Conservation (phyloP, 257 asterid species). For the Euphrasia confusa region DNA sequence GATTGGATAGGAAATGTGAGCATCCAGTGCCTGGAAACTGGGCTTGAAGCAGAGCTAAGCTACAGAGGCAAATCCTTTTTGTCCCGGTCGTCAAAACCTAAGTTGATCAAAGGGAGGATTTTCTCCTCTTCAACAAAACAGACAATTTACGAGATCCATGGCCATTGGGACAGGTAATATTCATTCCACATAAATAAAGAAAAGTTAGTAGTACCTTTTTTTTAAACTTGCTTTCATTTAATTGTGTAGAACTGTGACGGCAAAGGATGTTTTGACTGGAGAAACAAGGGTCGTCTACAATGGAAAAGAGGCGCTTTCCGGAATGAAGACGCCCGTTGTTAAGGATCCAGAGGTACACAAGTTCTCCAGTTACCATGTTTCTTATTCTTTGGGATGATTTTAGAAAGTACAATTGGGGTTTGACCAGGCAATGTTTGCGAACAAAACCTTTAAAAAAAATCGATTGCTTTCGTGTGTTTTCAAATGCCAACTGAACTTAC, state of each 20-base stretch:
- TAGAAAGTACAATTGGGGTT: too few species aligned
- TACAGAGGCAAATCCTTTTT: constrained; percentile 51
- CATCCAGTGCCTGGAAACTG: constrained; percentile 60
- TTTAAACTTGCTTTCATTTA: background rate
- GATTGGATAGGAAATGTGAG: constrained; percentile 78
- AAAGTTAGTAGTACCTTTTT: background rate
- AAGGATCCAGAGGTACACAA: constrained; percentile 51
- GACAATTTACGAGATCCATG: constrained; percentile 49
- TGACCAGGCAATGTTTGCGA: too few species aligned
- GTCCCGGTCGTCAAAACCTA: constrained; percentile 35
- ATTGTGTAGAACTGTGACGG: constrained; percentile 41
- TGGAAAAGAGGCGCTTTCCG: constrained; percentile 55
- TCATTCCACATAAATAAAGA: background rate
- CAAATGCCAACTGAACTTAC: too few species aligned
- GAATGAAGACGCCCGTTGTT: constrained; percentile 56
- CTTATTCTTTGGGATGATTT: too few species aligned
- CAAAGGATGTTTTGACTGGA: constrained; percentile 42
- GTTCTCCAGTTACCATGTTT: background rate
- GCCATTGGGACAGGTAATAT: constrained; percentile 85
- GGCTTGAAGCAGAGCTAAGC: constrained; percentile 54
- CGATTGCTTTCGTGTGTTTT: too few species aligned
- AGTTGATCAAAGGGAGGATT: constrained; percentile 65
- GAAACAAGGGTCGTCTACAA: constrained; percentile 46
- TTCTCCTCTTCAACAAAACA: constrained; percentile 43
- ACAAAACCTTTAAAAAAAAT: too few species aligned